Evolutionary conservation across 768 basidiomycete genomes (phyloP), one percentile per base, ranked within the genome.

Genomic region (Leccinum variicolor): DNA sequence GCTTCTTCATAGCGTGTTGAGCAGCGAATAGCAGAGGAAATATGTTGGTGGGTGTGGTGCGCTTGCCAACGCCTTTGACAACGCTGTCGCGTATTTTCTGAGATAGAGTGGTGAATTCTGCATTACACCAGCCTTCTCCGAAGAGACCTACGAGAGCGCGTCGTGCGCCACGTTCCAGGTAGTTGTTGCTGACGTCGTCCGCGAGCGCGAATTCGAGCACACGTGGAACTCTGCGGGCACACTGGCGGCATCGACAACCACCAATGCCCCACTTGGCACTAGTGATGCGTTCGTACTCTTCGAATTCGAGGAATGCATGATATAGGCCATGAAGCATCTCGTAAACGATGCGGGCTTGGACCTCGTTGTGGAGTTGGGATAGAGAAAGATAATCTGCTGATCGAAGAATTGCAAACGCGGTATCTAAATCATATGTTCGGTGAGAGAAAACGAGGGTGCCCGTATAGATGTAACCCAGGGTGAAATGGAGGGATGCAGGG

Each of bases 391-490:
- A 98, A 10, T 79, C 76, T 1, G 95, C 86, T 1, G 92, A 85
- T 39, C 87, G 85, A 70, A 94, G 84, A 65, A 98, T 92, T 60
- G 90, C 84, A 70, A 98, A 93, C 0, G 91, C 90, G 15, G 94
- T 98, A 46, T 86, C 81, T 63, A 98, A 85, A 75, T 98, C 96
- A 73, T 93, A 97, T 1, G 91, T 86, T 14, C 96, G 81, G 65
- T 98, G 90, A 4, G 92, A 94, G 71, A 98, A 97, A 28, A 88
- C 79, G 47, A 98, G 87, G 4, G 94, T 96, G 45, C 96, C 97
- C 5, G 94, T 92, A 68, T 98, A 98, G 48, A 98, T 85, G 74
- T 89, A 98, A 3, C 94, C 94, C 49, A 98, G 82, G 39, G 92
- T 92, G 70, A 98, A 98, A 69, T 96, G 92, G 5, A 97, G 79